These are phyloP conservation scores for Pulchroboletus neoregius DNA, from an alignment of 1,284 basidiomycete species.

Conservation along the genomic window DNA sequence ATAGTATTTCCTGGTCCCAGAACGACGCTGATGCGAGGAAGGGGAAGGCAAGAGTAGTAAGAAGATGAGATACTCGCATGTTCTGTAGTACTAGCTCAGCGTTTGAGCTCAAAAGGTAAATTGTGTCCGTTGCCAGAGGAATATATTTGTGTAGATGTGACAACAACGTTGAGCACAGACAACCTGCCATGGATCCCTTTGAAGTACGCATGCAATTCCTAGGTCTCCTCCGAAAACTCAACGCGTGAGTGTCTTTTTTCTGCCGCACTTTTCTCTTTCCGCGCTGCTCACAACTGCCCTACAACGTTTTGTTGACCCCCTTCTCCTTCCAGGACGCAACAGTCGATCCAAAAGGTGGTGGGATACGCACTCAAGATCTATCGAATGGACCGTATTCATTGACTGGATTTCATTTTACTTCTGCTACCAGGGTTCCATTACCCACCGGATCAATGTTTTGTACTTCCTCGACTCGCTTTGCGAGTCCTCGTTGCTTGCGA, in stretches of 20 bases:
- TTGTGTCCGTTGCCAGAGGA: too few relatives aligned
- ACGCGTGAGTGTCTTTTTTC: conserved; percentile 60
- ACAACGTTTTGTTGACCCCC: neutral
- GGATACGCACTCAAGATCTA: conserved; percentile 72
- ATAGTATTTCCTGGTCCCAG: too few relatives aligned
- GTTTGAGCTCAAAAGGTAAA: too few relatives aligned
- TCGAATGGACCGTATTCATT: neutral
- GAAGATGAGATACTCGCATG: too few relatives aligned
- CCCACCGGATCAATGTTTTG: conserved; percentile 88
- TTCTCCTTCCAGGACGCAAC: conserved; percentile 60
- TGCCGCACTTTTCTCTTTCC: neutral
- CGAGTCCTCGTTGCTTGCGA: conserved; percentile 69
- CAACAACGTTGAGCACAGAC: too few relatives aligned
- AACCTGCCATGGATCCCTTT: conserved; percentile 74
- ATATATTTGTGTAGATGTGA: too few relatives aligned
- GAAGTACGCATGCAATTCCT: conserved; percentile 88
- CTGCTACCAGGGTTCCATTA: conserved; percentile 68
- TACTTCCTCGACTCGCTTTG: conserved; percentile 89
- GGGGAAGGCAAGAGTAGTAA: too few relatives aligned
- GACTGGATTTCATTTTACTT: neutral
- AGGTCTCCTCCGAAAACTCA: conserved; percentile 64
- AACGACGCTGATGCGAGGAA: too few relatives aligned
- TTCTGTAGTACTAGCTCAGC: too few relatives aligned
- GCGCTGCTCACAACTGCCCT: neutral
- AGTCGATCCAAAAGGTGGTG: conserved; percentile 88